Evolutionary conservation across 1,284 basidiomycete genomes (phyloP), one percentile per base, ranked within the genome.

Genomic region (Laetiporus sulphureus): DNA sequence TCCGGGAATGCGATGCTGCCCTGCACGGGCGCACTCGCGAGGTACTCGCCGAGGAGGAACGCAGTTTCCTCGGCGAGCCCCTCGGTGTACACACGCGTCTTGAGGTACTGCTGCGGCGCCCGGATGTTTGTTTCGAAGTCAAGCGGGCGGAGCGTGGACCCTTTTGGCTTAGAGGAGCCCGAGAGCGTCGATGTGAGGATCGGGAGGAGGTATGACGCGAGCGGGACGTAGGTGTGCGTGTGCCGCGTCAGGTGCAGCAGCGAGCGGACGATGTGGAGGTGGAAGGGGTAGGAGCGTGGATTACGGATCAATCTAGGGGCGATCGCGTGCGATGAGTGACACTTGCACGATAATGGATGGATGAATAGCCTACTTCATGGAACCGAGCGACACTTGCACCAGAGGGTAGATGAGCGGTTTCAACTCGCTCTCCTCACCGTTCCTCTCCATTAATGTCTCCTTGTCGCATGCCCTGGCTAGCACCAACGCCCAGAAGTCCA

Each of bases 401-500:
- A 99, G 74, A 6, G 96, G 96, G 63, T 97, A 99, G 45, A 99
- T 83, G 47, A 99, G 72, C 13, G 91, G 79, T 59, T 83, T 80
- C 46, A 99, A 72, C 45, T 89, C 85, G 58, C 83, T 91, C 55
- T 86, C 83, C 46, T 75, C 65, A 3, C 70, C 71, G 8, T 72
- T 72, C 23, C 66, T 67, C 37, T 73, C 72, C 3, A 60, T 55
- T 46, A 78, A 71, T 1, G 69, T 68, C 53, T 81, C 67, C 23
- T 69, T 66, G 57, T 83, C 79, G 52, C 86, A 92, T 12, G 90
- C 84, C 24, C 81, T 72, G 5, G 82, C 83, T n/a, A 97, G 73
- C 2, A 98, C 90, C 39, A 91, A 72, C 37, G 81, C 78, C 96
- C 96, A 99, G 58, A 99, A 98, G 68, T 99, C 96, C 51, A 99